phyloP scores from a whole-genome alignment of 2,329 filamentous ascomycete species.

The Didymella sp. region DNA sequence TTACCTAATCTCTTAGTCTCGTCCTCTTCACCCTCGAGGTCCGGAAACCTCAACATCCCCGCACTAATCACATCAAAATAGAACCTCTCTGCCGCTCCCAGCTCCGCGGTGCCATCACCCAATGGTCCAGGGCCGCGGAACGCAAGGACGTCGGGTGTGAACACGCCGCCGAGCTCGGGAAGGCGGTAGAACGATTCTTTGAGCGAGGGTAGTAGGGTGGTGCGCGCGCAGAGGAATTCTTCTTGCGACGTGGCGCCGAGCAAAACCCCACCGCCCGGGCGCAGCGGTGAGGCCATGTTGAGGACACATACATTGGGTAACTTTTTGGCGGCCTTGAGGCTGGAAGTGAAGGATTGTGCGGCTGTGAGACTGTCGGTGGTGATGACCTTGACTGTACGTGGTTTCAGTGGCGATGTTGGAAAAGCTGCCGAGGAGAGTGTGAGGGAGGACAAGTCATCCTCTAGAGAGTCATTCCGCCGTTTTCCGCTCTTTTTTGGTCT shows the following conservation, averaged over 20 bases:
- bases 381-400: slow-evolving; percentile 55
- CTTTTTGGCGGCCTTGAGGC: slow-evolving; percentile 23
- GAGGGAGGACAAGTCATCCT: slow-evolving; percentile 24
- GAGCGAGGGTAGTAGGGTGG: slow-evolving; percentile 66
- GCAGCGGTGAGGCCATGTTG: slow-evolving; percentile 69
- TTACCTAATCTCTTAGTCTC: slow-evolving; percentile 33
- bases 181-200: slow-evolving; percentile 66
- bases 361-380: slow-evolving; percentile 62
- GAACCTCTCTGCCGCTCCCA: slow-evolving; percentile 59
- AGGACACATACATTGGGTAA: slow-evolving; percentile 60
- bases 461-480: slow-evolving; percentile 18
- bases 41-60: slow-evolving; percentile 66
- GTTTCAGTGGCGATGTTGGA: slow-evolving; percentile 1
- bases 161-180: slow-evolving; percentile 64
- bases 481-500: slow-evolving; percentile 21
- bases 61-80: slow-evolving; percentile 66
- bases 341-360: slow-evolving; percentile 51
- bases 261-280: slow-evolving; percentile 67
- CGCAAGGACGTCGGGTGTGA: slow-evolving; percentile 65
- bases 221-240: slow-evolving; percentile 67
- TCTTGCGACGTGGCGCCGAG: slow-evolving; percentile 67
- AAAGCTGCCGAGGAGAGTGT: not conserved
- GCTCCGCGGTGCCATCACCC: slow-evolving; percentile 47
- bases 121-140: slow-evolving; percentile 54
- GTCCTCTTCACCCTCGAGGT: slow-evolving; percentile 55